A percentile compares a stretch with the other conserved stretches of the same genome.
Conservation (phyloP, 208 protist genomes). For the Acanthamoeba lenticulata region DNA sequence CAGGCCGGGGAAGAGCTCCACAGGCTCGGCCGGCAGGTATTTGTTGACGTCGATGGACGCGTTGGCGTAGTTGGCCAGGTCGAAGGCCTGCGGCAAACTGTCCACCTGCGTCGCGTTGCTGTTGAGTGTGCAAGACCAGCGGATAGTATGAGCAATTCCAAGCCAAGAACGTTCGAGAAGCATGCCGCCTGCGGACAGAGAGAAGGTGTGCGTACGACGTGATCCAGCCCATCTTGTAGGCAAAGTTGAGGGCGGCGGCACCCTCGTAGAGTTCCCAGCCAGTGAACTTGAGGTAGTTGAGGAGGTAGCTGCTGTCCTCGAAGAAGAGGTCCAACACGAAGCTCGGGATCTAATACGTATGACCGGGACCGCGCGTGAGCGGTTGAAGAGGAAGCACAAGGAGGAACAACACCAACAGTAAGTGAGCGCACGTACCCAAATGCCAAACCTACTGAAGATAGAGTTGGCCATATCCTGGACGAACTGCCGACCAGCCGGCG, state of each 20-base stretch:
- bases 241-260: slow-evolving; percentile 37
- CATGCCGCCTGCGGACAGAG: background rate
- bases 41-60: slow-evolving; percentile 9
- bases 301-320: slow-evolving; percentile 53
- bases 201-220: slow-evolving; percentile 10
- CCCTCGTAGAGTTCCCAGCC: slow-evolving; percentile 51
- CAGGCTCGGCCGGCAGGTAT: slow-evolving; percentile 23
- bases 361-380: background rate
- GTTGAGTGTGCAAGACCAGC: background rate
- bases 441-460: slow-evolving; percentile 54
- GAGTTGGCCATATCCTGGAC: slow-evolving; percentile 30
- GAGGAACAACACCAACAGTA: background rate
- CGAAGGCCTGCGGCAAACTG: slow-evolving; percentile 19
- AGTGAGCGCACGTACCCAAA: background rate
- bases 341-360: slow-evolving; percentile 21
- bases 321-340: slow-evolving; percentile 64
- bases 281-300: slow-evolving; percentile 64
- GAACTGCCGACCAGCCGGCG: slow-evolving; percentile 51
- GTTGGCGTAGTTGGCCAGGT: background rate
- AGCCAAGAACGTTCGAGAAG: background rate
- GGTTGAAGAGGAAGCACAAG: background rate
- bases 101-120: background rate
- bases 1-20: slow-evolving; percentile 50
- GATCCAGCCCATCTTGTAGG: slow-evolving; percentile 61
- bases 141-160: background rate